These are phyloP conservation scores for Takashimella tepidaria DNA, from an alignment of 1,284 basidiomycete species.

Conservation along the genomic window DNA sequence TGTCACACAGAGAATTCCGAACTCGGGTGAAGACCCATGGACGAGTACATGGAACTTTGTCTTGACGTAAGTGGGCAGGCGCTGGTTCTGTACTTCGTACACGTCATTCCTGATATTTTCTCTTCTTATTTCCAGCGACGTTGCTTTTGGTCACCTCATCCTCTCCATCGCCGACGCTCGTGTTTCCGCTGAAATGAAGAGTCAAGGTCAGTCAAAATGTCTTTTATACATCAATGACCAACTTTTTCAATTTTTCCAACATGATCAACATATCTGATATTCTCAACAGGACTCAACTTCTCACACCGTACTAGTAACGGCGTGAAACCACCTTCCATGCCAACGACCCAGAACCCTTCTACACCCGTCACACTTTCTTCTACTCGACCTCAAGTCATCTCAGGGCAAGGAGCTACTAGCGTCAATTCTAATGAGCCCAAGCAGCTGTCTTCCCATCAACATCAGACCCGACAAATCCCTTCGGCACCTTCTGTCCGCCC, in stretches of 20 bases:
- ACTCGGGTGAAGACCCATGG: conserved; percentile 65
- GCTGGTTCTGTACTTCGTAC: no score
- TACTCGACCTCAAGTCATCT: background rate
- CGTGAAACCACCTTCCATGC: background rate
- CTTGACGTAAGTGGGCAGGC: conserved; percentile 50
- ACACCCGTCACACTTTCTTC: background rate
- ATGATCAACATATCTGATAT: background rate
- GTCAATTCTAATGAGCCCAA: no score
- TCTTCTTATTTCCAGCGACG: conserved; percentile 82
- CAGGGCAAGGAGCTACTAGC: no score
- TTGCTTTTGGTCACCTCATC: conserved; percentile 80
- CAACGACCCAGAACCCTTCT: background rate
- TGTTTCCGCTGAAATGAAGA: conserved; percentile 84
- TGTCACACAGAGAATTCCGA: conserved; percentile 57
- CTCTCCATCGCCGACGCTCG: conserved; percentile 87
- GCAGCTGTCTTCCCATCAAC: no score
- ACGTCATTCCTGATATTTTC: no score
- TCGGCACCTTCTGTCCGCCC: conserved; percentile 4
- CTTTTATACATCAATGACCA: no score
- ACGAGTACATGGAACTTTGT: conserved; percentile 99
- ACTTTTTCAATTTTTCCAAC: no score
- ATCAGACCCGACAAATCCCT: no score
- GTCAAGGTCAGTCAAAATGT: conserved; percentile 61
- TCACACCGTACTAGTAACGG: conserved; percentile 50
- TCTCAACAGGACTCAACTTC: conserved; percentile 90